These are phyloP conservation scores for Excoecaria agallocha DNA, from an alignment of 345 rosid genomes.

Conservation along the genomic window DNA sequence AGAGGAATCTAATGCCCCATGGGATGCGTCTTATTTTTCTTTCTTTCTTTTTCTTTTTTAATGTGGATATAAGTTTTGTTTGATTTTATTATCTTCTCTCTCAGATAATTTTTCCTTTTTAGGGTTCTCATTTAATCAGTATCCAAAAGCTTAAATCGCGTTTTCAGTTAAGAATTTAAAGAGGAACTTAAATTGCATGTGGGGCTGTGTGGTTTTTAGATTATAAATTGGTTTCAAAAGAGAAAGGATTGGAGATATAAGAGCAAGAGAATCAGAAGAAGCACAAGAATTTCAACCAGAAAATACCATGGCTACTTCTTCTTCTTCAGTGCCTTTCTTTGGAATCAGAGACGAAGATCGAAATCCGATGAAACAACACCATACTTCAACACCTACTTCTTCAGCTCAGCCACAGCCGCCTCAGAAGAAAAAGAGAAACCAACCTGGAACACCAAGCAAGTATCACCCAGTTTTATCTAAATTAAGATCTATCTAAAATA, in stretches of 20 bases:
- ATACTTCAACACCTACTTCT: slow-evolving; percentile 46
- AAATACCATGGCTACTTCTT: slow-evolving; percentile 52
- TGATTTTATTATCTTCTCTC: slow-evolving; percentile 9
- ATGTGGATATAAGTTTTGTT: background rate
- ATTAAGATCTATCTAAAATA: slow-evolving; percentile 1
- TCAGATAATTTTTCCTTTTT: slow-evolving; percentile 17
- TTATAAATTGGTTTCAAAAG: slow-evolving; percentile 13
- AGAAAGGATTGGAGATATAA: slow-evolving; percentile 7
- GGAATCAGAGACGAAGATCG: slow-evolving; percentile 62
- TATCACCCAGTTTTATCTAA: slow-evolving; percentile 31
- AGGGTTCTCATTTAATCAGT: slow-evolving; percentile 11
- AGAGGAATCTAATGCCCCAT: slow-evolving; percentile 30
- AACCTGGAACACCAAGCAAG: slow-evolving; percentile 80
- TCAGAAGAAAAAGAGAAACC: slow-evolving; percentile 69
- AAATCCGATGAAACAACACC: slow-evolving; percentile 46
- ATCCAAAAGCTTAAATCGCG: slow-evolving; percentile 4
- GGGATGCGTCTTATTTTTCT: slow-evolving; percentile 16
- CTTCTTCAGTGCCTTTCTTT: slow-evolving; percentile 60
- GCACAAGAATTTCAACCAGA: slow-evolving; percentile 9
- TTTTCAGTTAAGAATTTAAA: slow-evolving; percentile 19
- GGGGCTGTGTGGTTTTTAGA: slow-evolving; percentile 25
- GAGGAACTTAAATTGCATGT: slow-evolving; percentile 25
- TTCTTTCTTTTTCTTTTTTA: background rate
- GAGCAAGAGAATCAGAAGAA: background rate
- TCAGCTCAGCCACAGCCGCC: slow-evolving; percentile 44